Evolutionary conservation across 2,329 filamentous ascomycete genomes (phyloP), one percentile per base, ranked within the genome.

Genomic region (Chlorencoelia australis): DNA sequence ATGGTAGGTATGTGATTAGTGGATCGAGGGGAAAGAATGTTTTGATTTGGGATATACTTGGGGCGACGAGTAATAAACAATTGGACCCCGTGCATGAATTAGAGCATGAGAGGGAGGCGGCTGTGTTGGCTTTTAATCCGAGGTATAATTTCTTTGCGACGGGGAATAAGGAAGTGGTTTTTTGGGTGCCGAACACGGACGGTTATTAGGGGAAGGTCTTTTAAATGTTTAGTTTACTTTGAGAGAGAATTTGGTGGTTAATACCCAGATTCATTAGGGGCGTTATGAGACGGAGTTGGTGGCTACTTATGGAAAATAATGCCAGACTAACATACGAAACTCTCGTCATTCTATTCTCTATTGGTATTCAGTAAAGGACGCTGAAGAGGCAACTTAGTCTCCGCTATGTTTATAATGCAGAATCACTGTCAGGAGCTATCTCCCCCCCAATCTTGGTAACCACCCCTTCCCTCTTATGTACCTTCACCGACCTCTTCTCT

Each of bases 111-210:
- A 76, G 67, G 56, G 77, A 75, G 61, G 75, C 75, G 4, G 82
- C 82, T 1, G 71, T 94, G 9, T 68, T 94, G 27, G 84, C 82
- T 15, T 91, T 87, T 58, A 96, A 95, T 56, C 91, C 88, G 17
- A 73, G 88, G 33, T 91, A 82, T 60, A 95, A 96, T 59, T 79
- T 95, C 65, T 72, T 96, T 48, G 88, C 86, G 7, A 91, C 81
- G 29, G 91, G 86, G 3, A 88, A 96, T 51, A 81, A 81, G 53
- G 87, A 95, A 36, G 65, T 86, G 42, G 62, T 84, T 14, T 84
- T 88, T 50, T 88, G 82, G 82, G 59, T 84, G 22, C 82, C 82
- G 1, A 81, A 86, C 55, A 72, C 75, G 49, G 36, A 53, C 41
- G 29, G 21, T 25, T 10, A 10, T 25, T 25, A 25, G 22, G 22